Conservation (phyloP, 345 rosid genomes). For the Erysimum cheiranthoides region DNA sequence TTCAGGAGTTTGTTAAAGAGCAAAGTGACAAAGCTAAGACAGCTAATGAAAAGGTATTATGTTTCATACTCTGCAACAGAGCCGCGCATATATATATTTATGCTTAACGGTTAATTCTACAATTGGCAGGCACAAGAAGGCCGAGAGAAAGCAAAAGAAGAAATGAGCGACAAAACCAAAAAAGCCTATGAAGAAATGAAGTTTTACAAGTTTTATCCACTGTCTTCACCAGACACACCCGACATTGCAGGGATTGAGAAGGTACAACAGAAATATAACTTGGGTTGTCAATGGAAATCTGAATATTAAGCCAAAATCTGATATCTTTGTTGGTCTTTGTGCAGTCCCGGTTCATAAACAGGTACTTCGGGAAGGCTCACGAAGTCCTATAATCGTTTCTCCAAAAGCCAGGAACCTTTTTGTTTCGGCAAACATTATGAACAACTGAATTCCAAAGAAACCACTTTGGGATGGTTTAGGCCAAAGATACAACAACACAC, state of each 20-base stretch:
- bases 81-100: not conserved
- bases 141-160: conserved; percentile 64
- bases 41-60: conserved; percentile 70
- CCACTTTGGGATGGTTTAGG: not conserved
- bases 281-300: not conserved
- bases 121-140: conserved; percentile 72
- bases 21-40: conserved; percentile 66
- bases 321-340: not conserved
- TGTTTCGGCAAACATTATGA: conserved; percentile 12
- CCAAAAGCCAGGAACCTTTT: not conserved
- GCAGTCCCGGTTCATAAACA: conserved; percentile 33
- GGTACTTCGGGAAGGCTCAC: conserved; percentile 29
- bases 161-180: conserved; percentile 71
- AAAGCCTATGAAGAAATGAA: conserved; percentile 64
- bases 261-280: conserved; percentile 19
- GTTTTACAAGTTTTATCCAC: conserved; percentile 90
- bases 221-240: conserved; percentile 67
- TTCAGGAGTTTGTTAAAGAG: conserved; percentile 73
- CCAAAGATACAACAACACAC: conserved; percentile 1
- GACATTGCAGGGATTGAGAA: conserved; percentile 38
- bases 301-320: conserved; percentile 3
- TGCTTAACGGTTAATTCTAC: not conserved
- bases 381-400: conserved; percentile 24
- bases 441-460: conserved; percentile 21
- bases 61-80: conserved; percentile 4